Base-by-base conservation (phyloP, 352 stramenopile genomes). In the Phytophthora colocasiae region DNA sequence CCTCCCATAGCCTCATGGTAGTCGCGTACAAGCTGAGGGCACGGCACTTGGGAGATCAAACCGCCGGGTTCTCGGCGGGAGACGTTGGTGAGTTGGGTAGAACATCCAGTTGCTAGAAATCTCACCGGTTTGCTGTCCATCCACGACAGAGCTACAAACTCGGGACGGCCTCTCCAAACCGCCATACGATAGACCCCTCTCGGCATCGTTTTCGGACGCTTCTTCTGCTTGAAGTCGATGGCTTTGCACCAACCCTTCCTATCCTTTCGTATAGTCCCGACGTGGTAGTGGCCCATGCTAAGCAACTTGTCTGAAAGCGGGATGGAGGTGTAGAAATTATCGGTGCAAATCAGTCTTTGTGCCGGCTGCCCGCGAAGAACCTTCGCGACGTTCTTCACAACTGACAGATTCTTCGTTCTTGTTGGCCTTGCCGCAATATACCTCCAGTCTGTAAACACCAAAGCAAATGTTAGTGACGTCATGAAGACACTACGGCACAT, bases 271-370 rank as follows among this genome's bases (percentile, higher is more conserved):
- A 59, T 38, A 6, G 58, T 70, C 4, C 63, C 55, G 7, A 73
- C 58, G 32, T 69, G 58, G 47, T 47, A 50, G 9, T 45, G 19
- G 0, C 48, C 44, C 34, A 59, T 64, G 4, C 47, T 40, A 2
- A 67, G 40, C 1, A 71, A 31, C 6, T 64, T 70, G 10, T 48
- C 40, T 17, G 61, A 63, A 1, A 69, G 46, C n/a, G 27, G 27
- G 27, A 31, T 31, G 27, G 61, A 69, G 1, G 53, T 59, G 46
- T 69, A 63, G 46, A 58, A 54, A 26, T 68, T 68, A 38, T 62
- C 51, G 4, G 50, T 62, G 8, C 26, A 43, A 9, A 69, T 58
- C 15, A 69, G 19, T 2, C 38, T 38, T 6, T 55, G 46, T 0
- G 45, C 22, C 12, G 26, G n/a, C 38, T 66, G 58, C 4, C 43